Evolutionary conservation across 2,329 filamentous ascomycete species (phyloP), one percentile per base, ranked within the genome.

Genomic region (Pseudopyrenochaeta lycopersici): DNA sequence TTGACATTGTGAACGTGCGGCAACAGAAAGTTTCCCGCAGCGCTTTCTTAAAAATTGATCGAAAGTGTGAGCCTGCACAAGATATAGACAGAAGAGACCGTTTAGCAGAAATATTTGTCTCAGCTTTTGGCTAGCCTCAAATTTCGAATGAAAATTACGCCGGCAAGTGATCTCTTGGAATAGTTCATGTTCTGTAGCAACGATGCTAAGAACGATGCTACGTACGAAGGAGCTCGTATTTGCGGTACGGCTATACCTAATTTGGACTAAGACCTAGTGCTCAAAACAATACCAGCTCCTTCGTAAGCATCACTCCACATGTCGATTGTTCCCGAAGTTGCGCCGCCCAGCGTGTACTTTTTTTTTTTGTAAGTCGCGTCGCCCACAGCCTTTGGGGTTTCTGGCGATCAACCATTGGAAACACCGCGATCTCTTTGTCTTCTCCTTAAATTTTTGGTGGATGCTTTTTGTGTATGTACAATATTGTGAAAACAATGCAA

Each of bases 401-500:
- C 10, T 20, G n/a, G 36, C 36, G 14, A n/a, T 21, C 20, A 14
- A 12, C 14, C 20, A 9, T 18, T 39, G 17, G 10, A 21, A 21
- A 46, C 53, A 46, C 53, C 38, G 38, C n/a, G 10, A 47, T 47
- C 46, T 50, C 54, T 56, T 54, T 48, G 29, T 45, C 33, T 20
- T 52, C 45, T 50, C 39, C 27, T 31, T 52, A 35, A 45, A 52
- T 41, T 57, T 45, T 39, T 54, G 53, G 52, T 61, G 27, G 46
- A 36, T 42, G 15, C 18, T 33, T 36, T 10, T 17, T 54, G 56
- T 63, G 64, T 67, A 67, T 66, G 62, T 66, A 66, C 54, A 50
- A 54, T 48, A 48, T 49, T 55, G 47, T 45, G 55, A 53, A 58
- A 57, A 58, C 40, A 68, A 67, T 68, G 64, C 63, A 67, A 60